A percentile compares a stretch with the other conserved stretches of the same genome.
These are phyloP conservation scores for Sporothrix phasma DNA, from an alignment of 2,329 filamentous ascomycete genomes.

Conservation along the genomic window DNA sequence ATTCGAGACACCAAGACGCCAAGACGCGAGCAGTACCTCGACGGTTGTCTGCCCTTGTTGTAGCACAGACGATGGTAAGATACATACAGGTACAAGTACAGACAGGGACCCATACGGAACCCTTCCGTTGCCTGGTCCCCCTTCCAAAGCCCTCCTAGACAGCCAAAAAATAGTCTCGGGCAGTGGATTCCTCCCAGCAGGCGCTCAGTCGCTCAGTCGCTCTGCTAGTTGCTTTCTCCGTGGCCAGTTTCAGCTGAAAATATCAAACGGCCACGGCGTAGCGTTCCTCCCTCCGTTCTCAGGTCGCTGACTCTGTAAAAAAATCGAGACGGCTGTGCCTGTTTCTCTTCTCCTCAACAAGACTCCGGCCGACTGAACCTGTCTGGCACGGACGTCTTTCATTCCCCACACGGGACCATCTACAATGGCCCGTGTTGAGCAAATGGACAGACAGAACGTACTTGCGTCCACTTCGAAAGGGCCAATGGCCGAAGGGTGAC, in stretches of 20 bases:
- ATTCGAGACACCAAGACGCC: too few species aligned
- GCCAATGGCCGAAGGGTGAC: background rate
- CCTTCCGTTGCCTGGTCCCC: background rate
- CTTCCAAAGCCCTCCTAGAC: background rate
- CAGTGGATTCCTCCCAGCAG: background rate
- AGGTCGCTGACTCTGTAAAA: background rate
- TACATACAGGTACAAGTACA: background rate
- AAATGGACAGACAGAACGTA: background rate
- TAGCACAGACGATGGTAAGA: background rate
- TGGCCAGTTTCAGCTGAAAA: slow-evolving; percentile 13
- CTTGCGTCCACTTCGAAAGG: background rate
- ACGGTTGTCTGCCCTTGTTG: background rate
- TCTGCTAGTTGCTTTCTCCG: background rate
- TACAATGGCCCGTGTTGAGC: background rate
- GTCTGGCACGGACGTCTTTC: background rate
- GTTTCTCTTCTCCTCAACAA: background rate
- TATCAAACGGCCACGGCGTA: slow-evolving; percentile 2
- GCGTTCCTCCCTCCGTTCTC: background rate
- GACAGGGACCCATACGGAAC: background rate
- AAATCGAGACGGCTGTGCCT: background rate
- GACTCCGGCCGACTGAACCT: slow-evolving; percentile 5
- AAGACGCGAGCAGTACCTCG: too few species aligned
- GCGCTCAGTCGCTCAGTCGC: too few species aligned
- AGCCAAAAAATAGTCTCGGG: slow-evolving; percentile 4
- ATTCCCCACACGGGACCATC: background rate